Evolutionary conservation across 441 rosid genomes (phyloP), one percentile per base, ranked within the genome.

Genomic region (Populus hybrid): DNA sequence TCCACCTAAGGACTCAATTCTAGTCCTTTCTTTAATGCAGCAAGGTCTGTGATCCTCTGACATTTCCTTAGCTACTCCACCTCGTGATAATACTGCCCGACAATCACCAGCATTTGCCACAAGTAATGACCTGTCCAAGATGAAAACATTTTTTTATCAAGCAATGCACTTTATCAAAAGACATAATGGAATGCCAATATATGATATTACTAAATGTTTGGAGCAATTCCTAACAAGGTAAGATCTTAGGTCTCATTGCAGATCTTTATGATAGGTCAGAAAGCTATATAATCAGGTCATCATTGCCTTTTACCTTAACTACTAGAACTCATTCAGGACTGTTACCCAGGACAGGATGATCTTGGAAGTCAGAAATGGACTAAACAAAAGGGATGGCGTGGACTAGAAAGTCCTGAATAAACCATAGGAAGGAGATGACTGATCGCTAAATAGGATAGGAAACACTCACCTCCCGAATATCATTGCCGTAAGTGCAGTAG

Each of bases 81-180:
- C 16, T 63, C 84, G 82, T 21, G 94, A 91, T 68, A 90, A 77
- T 45, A 92, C 94, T 73, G 96, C 93, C 45, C 93, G 90, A 63
- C 90, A 92, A 81, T 92, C 96, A 28, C 96, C 93, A 31, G 90
- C 96, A 84, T 92, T 92, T 82, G 93, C 96, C 84, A 92, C 93
- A 53, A 90, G 90, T 65, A 92, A 79, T 29, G 93, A 92, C 86
- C 96, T 89, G 82, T 28, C 14, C 69, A 77, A 78, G 72, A 70
- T 40, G 12, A 67, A 74, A 45, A 23, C 69, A n/a, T 4, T 38
- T 63, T 33, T 29, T 63, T 67, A 40, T 40, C 26, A 72, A 31
- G 59, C 26, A 72, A 16, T 23, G 12, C 45, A 8, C 26, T 26
- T 28, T 9, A 9, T 68, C 9, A 35, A 4, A 20, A 20, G 36